Conservation (phyloP, 1,284 basidiomycete genomes). For the Leccinum angustisporum region DNA sequence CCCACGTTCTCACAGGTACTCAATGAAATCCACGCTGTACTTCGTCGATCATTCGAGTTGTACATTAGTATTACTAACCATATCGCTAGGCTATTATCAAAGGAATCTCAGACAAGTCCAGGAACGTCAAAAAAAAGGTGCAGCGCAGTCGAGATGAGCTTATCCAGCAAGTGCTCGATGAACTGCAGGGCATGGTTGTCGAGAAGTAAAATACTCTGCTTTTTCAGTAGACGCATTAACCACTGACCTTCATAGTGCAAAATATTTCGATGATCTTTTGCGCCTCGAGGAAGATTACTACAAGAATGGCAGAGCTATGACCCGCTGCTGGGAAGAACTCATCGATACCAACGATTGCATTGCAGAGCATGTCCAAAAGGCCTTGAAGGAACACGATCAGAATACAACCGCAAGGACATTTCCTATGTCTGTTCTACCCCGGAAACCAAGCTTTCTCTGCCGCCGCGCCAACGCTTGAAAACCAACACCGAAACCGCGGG, state of each 20-base stretch:
- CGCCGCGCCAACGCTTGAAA: constrained; percentile 8
- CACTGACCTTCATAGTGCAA: constrained; percentile 30
- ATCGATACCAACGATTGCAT: constrained; percentile 33
- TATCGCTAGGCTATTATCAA: constrained; percentile 40
- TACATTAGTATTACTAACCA: constrained; percentile 14
- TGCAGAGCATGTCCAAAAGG: constrained; percentile 28
- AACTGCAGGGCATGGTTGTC: constrained; percentile 33
- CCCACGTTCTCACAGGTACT: constrained; percentile 22
- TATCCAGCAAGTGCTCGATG: constrained; percentile 41
- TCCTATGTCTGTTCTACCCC: constrained; percentile 35
- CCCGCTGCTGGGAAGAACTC: constrained; percentile 37
- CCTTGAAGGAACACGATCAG: constrained; percentile 40
- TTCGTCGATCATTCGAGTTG: constrained; percentile 23
- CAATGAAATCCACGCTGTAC: constrained; percentile 36
- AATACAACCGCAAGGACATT: constrained; percentile 36
- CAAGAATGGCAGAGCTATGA: constrained; percentile 34
- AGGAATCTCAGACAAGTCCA: constrained; percentile 44
- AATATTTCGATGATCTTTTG: constrained; percentile 42
- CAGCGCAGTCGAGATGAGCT: constrained; percentile 42
- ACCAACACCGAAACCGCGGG: neutral
- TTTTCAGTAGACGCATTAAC: constrained; percentile 2
- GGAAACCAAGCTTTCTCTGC: constrained; percentile 20
- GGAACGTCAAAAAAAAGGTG: constrained; percentile 41
- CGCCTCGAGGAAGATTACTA: constrained; percentile 45
- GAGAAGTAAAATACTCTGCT: constrained; percentile 15